These are phyloP conservation scores for Claviceps paspali DNA, from an alignment of 2,329 filamentous ascomycete genomes.

Conservation along the genomic window DNA sequence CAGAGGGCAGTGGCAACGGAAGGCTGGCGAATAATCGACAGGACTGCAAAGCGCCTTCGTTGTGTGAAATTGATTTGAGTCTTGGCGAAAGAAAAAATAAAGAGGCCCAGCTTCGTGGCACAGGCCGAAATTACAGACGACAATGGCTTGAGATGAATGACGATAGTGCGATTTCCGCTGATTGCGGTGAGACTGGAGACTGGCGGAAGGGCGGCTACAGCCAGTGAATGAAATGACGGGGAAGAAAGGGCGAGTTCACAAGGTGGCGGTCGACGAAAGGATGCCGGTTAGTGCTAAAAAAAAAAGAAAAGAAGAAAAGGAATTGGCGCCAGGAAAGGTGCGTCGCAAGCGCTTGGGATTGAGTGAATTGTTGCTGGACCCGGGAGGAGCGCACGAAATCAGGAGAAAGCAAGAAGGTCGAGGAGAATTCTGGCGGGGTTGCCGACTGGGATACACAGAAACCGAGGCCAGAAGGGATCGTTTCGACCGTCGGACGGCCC, in stretches of 20 bases:
- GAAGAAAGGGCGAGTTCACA: conserved; percentile 1
- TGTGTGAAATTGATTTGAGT: conserved; percentile 1
- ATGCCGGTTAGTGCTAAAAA: conserved; percentile 1
- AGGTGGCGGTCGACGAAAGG: conserved; percentile 1
- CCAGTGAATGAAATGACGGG: background rate
- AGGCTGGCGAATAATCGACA: background rate
- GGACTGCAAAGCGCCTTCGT: no score
- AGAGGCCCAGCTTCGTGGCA: conserved; percentile 3
- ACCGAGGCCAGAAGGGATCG: no score
- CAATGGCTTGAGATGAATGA: no score
- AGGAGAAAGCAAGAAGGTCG: background rate
- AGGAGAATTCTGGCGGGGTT: background rate
- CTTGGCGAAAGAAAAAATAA: background rate
- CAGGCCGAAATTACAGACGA: no score
- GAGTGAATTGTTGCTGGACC: no score
- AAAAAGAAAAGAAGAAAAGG: background rate
- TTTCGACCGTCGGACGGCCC: no score
- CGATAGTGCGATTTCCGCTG: background rate
- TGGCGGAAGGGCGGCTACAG: conserved; percentile 3
- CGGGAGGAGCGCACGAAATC: background rate
- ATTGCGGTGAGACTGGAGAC: conserved; percentile 1
- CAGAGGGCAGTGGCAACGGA: background rate
- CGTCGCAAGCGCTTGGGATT: background rate
- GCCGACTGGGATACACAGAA: background rate
- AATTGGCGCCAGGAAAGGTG: background rate